Percentiles rank a stretch among this genome's conserved stretches.
These are phyloP conservation scores for Lenwebbia sp. DNA, from an alignment of 345 rosid genomes.

Conservation along the genomic window DNA sequence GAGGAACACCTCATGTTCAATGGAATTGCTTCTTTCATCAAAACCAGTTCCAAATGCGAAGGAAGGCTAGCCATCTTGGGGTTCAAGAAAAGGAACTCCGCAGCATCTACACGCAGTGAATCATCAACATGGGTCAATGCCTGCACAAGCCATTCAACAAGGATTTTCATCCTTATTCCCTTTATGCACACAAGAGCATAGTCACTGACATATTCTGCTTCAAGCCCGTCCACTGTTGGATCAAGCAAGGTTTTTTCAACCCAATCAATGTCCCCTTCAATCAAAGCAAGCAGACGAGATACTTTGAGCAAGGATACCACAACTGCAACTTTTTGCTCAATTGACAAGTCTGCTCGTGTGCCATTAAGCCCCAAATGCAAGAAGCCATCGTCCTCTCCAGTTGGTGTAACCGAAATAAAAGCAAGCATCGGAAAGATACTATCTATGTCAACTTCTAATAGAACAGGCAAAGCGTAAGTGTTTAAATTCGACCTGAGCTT, in stretches of 20 bases:
- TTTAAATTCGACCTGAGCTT: constrained; percentile 88
- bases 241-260: constrained; percentile 6
- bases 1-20: constrained; percentile 95
- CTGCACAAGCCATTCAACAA: constrained; percentile 69
- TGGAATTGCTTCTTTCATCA: constrained; percentile 75
- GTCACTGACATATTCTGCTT: constrained; percentile 16
- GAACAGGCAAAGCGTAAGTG: constrained; percentile 77
- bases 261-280: constrained; percentile 87
- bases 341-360: constrained; percentile 26
- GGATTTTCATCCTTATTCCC: constrained; percentile 61
- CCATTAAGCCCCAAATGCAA: constrained; percentile 21
- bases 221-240: not conserved
- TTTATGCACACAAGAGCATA: constrained; percentile 57
- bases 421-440: constrained; percentile 83
- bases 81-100: constrained; percentile 86
- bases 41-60: constrained; percentile 67
- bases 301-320: constrained; percentile 78
- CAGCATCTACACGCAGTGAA: constrained; percentile 89
- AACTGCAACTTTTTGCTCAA: constrained; percentile 77
- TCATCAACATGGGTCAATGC: constrained; percentile 89
- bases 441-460: constrained; percentile 80
- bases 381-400: constrained; percentile 31
- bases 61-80: constrained; percentile 89
- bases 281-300: constrained; percentile 76
- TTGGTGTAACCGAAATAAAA: constrained; percentile 46